phyloP scores from a whole-genome alignment of 441 rosid species.

The Eruca vesicaria region DNA sequence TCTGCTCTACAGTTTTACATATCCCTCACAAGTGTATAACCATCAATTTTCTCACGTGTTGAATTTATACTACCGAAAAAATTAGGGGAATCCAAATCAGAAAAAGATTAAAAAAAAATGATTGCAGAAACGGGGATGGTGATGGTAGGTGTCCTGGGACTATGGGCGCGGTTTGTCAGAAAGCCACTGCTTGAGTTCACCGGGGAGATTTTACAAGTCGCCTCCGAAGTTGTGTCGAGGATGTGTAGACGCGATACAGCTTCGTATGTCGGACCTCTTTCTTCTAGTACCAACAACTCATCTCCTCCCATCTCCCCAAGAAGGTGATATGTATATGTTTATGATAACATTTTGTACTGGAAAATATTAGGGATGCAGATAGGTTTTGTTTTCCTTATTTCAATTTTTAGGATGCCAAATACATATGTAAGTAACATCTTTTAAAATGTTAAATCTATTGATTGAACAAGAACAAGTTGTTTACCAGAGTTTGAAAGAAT shows the following conservation, averaged over 20 bases:
- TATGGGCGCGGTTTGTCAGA: background rate
- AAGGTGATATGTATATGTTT: background rate
- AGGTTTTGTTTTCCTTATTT: too few relatives aligned
- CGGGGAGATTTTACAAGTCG: background rate
- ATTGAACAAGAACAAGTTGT: too few relatives aligned
- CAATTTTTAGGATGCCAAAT: too few relatives aligned
- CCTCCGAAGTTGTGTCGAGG: background rate
- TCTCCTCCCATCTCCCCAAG: background rate
- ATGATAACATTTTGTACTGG: background rate
- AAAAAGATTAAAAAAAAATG: background rate
- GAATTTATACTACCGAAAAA: too few relatives aligned
- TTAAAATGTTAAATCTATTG: too few relatives aligned
- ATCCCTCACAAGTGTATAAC: background rate
- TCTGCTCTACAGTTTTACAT: background rate
- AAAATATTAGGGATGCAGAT: background rate
- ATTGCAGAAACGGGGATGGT: background rate
- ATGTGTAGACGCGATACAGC: background rate
- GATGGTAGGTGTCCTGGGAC: background rate
- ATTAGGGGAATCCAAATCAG: background rate
- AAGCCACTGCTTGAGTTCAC: background rate
- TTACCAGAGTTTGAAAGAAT: too few relatives aligned
- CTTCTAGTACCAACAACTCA: background rate
- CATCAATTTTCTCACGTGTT: background rate
- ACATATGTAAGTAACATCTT: too few relatives aligned
- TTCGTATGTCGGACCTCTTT: background rate